Percentiles rank a stretch among this genome's conserved stretches.
phyloP scores from a whole-genome alignment of 306 rosid genomes.

The Gastrolobium villosum region DNA sequence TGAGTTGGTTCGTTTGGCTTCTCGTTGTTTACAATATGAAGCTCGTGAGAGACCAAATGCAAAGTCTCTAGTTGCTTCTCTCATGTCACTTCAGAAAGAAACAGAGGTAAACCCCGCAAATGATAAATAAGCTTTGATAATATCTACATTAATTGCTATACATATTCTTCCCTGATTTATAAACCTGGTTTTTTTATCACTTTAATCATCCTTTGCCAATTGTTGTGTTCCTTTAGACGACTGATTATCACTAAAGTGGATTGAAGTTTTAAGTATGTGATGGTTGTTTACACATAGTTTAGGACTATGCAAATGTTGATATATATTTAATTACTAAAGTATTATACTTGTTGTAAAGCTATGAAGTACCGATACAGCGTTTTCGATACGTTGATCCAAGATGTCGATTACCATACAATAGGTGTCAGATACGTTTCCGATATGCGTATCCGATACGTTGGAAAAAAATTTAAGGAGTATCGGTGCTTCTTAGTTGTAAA shows the following conservation, averaged over 20 bases:
- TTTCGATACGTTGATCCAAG: too few species aligned
- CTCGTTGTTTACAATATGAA: constrained; percentile 95
- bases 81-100: constrained; percentile 88
- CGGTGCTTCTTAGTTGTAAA: too few species aligned
- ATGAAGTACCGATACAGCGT: too few species aligned
- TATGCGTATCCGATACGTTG: too few species aligned
- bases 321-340: not conserved
- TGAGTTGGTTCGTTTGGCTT: constrained; percentile 90
- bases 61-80: constrained; percentile 85
- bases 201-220: not conserved
- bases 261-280: not conserved
- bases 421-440: too few species aligned
- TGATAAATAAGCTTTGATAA: constrained; percentile 18
- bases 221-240: not conserved
- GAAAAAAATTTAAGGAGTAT: too few species aligned
- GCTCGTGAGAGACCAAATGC: constrained; percentile 98
- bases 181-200: not conserved
- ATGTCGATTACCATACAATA: too few species aligned
- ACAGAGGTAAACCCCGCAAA: constrained; percentile 66
- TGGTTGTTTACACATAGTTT: constrained; percentile 3
- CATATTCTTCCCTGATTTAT: not conserved
- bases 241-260: not conserved
- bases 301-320: not conserved
- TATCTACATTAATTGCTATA: not conserved
- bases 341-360: not conserved